Evolutionary conservation across 208 protist genomes (phyloP).

Genomic region (Herpetomonas tarakana): DNA sequence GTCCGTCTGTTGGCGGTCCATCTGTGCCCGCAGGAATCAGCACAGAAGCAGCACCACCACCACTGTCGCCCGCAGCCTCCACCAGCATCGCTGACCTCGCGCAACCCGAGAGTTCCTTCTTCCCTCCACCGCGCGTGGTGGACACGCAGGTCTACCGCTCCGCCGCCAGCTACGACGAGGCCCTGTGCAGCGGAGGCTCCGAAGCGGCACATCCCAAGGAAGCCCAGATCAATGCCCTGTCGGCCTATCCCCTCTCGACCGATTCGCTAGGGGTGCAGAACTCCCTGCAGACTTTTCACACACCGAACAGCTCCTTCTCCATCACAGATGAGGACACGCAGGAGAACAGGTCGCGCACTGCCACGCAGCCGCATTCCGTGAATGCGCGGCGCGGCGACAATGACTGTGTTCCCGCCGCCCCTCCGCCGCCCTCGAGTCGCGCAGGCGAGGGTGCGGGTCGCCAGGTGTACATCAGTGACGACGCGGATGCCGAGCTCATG

Average conservation of each 20-base stretch:
- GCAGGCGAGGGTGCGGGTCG: neutral
- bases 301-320: neutral
- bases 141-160: neutral
- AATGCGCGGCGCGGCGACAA: no score
- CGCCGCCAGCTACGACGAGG: neutral
- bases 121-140: neutral
- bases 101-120: neutral
- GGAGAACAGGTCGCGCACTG: neutral
- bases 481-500: neutral
- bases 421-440: neutral
- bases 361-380: neutral
- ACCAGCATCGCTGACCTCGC: neutral
- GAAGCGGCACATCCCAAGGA: no score
- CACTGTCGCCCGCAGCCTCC: neutral
- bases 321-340: neutral
- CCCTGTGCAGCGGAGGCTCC: no score
- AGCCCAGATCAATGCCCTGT: neutral
- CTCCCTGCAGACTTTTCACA: neutral
- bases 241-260: neutral
- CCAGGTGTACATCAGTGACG: neutral
- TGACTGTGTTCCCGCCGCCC: no score
- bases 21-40: neutral
- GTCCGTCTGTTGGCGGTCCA: no score
- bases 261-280: neutral
- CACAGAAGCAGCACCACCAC: neutral